Evolutionary conservation across 495 filamentous ascomycete species (phyloP), one percentile per base, ranked within the genome.

Genomic region (Penicillium maclennaniae): DNA sequence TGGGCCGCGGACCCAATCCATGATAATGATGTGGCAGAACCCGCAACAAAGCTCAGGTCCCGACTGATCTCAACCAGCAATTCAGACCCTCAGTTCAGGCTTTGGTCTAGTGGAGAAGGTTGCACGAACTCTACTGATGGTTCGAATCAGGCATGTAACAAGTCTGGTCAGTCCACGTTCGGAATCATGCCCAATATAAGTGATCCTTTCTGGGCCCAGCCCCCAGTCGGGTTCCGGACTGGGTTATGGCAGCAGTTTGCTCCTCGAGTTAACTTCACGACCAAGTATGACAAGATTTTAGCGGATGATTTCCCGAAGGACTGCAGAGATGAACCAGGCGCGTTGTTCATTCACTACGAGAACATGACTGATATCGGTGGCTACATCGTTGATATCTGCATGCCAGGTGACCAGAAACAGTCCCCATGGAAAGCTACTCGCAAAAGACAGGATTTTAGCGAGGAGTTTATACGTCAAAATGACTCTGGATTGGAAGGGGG

Each of bases 371-470:
- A 17, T 3, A 3, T 43, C 31, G 39, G 14, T 23, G 19, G 12
- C 7, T 15, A 21, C 16, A 21, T 34, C 36, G 10, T 69, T 20
- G 20, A 49, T 20, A 60, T 45, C 14, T 72, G 64, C 56, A 67
- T 66, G 61, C 65, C 60, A 28, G 37, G 14, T 0, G 43, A 62
- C 51, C n/a, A 47, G 14, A 42, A 28, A 9, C 34, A 38, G 2
- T 56, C 68, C 9, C 68, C 66, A 15, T 72, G 67, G 67, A 62
- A 62, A 34, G 15, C 20, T 0, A 70, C 59, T 0, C 47, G 59
- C 10, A 39, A 53, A 37, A 61, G 68, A 45, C 69, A 72, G 36
- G 68, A 69, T 27, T 62, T 72, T 36, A 47, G 47, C 0, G 68
- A 70, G 28, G 42, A 25, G 12, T n/a, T 16, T 52, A 3, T 52